Evolutionary conservation across 768 basidiomycete species (phyloP), one percentile per base, ranked within the genome.

Genomic region (Exsudoporus frostii): DNA sequence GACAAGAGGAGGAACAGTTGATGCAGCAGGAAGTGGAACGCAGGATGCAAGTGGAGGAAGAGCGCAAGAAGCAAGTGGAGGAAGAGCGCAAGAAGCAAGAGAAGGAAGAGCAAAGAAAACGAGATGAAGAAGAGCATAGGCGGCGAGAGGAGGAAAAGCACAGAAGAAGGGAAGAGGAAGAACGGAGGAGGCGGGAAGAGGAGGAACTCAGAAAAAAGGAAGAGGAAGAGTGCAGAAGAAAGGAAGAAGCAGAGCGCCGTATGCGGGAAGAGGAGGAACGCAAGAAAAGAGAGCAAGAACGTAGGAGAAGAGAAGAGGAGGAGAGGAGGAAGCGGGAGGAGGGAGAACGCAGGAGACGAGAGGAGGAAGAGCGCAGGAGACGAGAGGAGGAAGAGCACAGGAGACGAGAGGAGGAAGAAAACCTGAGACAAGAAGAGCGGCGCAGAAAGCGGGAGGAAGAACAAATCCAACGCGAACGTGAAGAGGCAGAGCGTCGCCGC

Each of bases 401-500:
- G n/a, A n/a, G 15, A 14, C 7, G 9, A 3, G 37, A 61, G 24
- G 45, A 51, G 15, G 62, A 58, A 20, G 64, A 61, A 44, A 62
- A 38, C 25, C 22, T 27, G 39, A 48, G 11, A 7, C 42, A 7
- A 36, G 66, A 51, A 62, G 64, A 63, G 55, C 68, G 66, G 13
- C 71, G 65, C 15, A 67, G 64, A 39, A 77, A 76, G 54, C 72
- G 77, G 52, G 79, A 78, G 56, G 68, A 65, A 29, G 68, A 63
- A 55, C 73, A 62, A 24, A 39, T 56, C 53, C 75, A 77, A 51
- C 67, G 65, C 10, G 79, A 82, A 64, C 73, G 69, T 17, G 80
- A 81, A 64, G 82, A 79, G 55, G 80, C 80, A 54, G 55, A 65
- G 43, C 53, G 48, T 40, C 55, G 70, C 66, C 36, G 74, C 73